phyloP scores from a whole-genome alignment of 768 basidiomycete genomes.

The Pleurotus platypus region DNA sequence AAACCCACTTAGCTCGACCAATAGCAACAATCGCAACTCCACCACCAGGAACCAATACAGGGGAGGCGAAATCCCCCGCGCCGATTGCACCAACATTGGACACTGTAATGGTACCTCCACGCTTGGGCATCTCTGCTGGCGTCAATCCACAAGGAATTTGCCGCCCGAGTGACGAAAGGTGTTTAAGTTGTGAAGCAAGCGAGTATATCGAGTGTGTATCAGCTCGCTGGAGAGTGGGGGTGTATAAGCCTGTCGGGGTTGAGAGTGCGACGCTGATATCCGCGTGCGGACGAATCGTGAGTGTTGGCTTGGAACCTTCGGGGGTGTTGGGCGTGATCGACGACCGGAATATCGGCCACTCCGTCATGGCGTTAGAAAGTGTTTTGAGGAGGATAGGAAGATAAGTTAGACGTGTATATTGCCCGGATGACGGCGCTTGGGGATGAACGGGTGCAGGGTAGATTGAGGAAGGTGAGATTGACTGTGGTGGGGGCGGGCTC shows the following conservation, averaged over 20 bases:
- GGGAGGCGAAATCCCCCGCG: conserved; percentile 62
- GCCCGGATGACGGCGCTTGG: conserved; percentile 44
- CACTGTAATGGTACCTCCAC: conserved; percentile 77
- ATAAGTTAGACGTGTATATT: conserved; percentile 69
- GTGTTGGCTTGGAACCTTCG: conserved; percentile 48
- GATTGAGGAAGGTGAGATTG: conserved; percentile 36
- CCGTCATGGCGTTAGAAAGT: conserved; percentile 72
- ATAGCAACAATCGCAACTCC: conserved; percentile 85
- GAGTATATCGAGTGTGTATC: conserved; percentile 55
- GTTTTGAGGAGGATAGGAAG: conserved; percentile 84
- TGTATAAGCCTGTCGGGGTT: conserved; percentile 80
- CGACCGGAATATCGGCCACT: conserved; percentile 82
- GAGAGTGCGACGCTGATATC: conserved; percentile 78
- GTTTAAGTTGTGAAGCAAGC: conserved; percentile 58
- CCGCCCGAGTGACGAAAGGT: conserved; percentile 62
- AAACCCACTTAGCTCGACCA: conserved; percentile 74
- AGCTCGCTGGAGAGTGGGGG: conserved; percentile 61
- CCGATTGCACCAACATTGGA: conserved; percentile 85
- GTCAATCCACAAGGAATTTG: conserved; percentile 65
- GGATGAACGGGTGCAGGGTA: conserved; percentile 36
- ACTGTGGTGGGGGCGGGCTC: conserved; percentile 14
- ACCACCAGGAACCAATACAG: conserved; percentile 77
- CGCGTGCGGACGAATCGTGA: conserved; percentile 69
- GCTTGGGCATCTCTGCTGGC: conserved; percentile 64
- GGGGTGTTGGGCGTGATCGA: conserved; percentile 51